These are phyloP conservation scores for Penicillium lagena DNA, from an alignment of 495 filamentous ascomycete species.

Conservation along the genomic window DNA sequence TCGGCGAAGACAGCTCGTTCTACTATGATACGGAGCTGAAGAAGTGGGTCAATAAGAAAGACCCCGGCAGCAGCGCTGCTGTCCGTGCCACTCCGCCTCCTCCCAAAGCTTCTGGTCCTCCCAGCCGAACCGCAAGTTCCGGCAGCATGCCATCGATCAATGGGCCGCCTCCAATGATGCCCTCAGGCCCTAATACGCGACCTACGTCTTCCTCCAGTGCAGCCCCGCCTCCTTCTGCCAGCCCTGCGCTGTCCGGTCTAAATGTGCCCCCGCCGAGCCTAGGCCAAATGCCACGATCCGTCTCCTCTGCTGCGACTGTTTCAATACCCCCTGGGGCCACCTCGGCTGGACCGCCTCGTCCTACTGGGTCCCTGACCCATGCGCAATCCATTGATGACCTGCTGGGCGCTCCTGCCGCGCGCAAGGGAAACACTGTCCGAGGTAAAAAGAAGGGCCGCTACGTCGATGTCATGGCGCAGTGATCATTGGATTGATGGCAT, in stretches of 20 bases:
- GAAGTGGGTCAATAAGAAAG: conserved; percentile 98
- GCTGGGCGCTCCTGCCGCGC: conserved; percentile 59
- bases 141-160: conserved; percentile 24
- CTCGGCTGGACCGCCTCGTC: conserved; percentile 32
- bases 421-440: conserved; percentile 61
- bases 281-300: conserved; percentile 24
- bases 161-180: conserved; percentile 24
- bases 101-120: conserved; percentile 39
- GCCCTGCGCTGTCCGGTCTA: conserved; percentile 31
- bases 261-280: conserved; percentile 19
- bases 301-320: conserved; percentile 30
- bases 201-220: conserved; percentile 36
- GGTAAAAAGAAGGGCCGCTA: conserved; percentile 79
- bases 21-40: conserved; percentile 90
- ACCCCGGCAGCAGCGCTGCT: conserved; percentile 36
- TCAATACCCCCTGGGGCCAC: conserved; percentile 23
- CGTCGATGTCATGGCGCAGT: conserved; percentile 83
- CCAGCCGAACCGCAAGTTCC: conserved; percentile 31
- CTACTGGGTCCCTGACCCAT: conserved; percentile 64
- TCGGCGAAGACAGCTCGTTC: conserved; percentile 90
- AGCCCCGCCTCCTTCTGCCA: conserved; percentile 29
- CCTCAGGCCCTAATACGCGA: conserved; percentile 22
- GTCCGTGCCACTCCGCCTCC: conserved; percentile 49
- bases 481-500: conserved; percentile 1
- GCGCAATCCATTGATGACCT: conserved; percentile 84